phyloP scores from a whole-genome alignment of 2,329 filamentous ascomycete genomes.

The Diaporthe vexans region DNA sequence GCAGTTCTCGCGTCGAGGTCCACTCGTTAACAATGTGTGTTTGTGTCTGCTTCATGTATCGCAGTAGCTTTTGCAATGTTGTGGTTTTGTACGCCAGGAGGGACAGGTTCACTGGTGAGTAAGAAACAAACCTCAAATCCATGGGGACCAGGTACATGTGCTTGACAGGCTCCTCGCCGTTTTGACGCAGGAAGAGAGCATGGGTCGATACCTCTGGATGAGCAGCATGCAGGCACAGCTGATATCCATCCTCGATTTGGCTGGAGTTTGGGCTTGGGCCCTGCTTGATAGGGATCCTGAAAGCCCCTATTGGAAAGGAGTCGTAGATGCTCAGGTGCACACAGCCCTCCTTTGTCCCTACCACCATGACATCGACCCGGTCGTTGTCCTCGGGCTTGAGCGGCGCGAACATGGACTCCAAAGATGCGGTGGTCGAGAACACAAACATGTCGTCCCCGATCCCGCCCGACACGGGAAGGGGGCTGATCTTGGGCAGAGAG shows the following conservation, averaged over 20 bases:
- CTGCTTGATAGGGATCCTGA: conserved; percentile 52
- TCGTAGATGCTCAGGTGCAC: conserved; percentile 88
- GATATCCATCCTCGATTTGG: conserved; percentile 47
- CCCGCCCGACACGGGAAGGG: conserved; percentile 74
- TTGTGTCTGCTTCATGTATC: conserved; percentile 87
- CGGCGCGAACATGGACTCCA: conserved; percentile 78
- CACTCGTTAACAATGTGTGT: conserved; percentile 85
- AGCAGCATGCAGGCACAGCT: conserved; percentile 74
- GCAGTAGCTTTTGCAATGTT: conserved; percentile 85
- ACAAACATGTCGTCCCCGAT: conserved; percentile 70
- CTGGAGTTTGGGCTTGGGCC: conserved; percentile 32
- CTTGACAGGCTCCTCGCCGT: conserved; percentile 54
- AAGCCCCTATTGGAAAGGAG: conserved; percentile 82
- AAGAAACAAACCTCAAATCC: conserved; percentile 86
- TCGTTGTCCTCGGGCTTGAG: conserved; percentile 76
- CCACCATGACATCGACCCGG: conserved; percentile 83
- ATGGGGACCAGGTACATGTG: conserved; percentile 78
- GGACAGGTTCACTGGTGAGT: conserved; percentile 84
- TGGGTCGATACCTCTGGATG: conserved; percentile 84
- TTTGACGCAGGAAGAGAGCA: conserved; percentile 69
- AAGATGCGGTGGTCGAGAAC: conserved; percentile 77
- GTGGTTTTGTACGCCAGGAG: conserved; percentile 89
- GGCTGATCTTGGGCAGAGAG: conserved; percentile 82
- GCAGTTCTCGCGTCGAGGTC: conserved; percentile 85
- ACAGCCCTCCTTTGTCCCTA: conserved; percentile 78